phyloP scores from a whole-genome alignment of 1,139 yeast species.

The Debaryomyces fabryi region DNA sequence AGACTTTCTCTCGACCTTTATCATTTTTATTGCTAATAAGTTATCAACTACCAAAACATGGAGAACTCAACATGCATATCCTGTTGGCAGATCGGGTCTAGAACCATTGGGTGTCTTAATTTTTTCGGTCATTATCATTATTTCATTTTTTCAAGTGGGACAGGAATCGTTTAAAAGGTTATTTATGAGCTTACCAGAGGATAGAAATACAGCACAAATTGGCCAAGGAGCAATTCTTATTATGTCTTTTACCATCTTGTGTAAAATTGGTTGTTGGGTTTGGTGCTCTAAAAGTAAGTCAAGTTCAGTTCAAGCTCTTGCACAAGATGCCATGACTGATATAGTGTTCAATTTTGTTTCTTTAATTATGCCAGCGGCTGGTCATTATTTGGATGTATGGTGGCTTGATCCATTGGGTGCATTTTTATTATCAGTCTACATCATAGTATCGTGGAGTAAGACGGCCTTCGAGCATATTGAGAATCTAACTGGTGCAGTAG shows the following conservation, averaged over 20 bases:
- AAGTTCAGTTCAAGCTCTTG: constrained; percentile 74
- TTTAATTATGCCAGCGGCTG: constrained; percentile 66
- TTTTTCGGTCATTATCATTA: constrained; percentile 69
- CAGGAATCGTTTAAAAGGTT: constrained; percentile 55
- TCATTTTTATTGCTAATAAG: constrained; percentile 65
- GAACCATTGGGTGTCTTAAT: constrained; percentile 82
- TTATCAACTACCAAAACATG: constrained; percentile 59
- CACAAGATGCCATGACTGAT: constrained; percentile 83
- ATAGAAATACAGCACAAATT: constrained; percentile 46
- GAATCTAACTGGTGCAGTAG: constrained; percentile 75
- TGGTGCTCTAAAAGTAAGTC: constrained; percentile 69
- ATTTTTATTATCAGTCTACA: constrained; percentile 59
- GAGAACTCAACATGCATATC: constrained; percentile 52
- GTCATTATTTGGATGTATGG: constrained; percentile 56
- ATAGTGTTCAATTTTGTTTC: constrained; percentile 72
- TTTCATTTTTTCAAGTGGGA: constrained; percentile 75
- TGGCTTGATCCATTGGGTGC: constrained; percentile 80
- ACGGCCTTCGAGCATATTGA: constrained; percentile 74
- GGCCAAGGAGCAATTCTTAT: constrained; percentile 59
- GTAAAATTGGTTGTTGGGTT: constrained; percentile 62
- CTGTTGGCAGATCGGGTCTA: constrained; percentile 71
- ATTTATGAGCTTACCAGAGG: constrained; percentile 31
- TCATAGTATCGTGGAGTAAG: constrained; percentile 62
- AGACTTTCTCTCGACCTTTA: constrained; percentile 74
- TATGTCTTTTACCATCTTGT: constrained; percentile 63